Evolutionary conservation across 2,329 filamentous ascomycete genomes (phyloP), one percentile per base, ranked within the genome.

Genomic region (Colletotrichum sp.): DNA sequence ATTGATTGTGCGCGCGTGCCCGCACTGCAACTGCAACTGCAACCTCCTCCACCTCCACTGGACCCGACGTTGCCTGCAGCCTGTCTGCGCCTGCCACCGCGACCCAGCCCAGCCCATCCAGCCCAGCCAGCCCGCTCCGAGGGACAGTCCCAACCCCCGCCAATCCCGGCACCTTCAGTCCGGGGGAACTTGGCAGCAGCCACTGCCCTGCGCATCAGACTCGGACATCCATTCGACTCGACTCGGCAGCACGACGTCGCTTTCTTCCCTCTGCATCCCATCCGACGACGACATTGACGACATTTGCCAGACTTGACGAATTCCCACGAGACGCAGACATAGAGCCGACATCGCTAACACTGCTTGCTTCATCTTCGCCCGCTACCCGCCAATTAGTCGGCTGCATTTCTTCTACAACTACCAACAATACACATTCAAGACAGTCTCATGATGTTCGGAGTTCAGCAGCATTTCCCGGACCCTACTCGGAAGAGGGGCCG

Each of bases 91-190:
- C 70, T 68, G 55, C 57, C 70, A 68, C 73, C 38, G 6, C 55
- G 24, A 30, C 55, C 57, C 72, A 74, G 70, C 72, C 63, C 52
- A 24, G 48, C 68, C 30, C 30, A 38, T 9, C 38, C 38, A 38
- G 36, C 36, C 36, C 36, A 38, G 8, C 36, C 52, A 24, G 52
- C 69, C 32, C 30, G 32, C 21, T 24, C 55, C 34, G 63, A 48
- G 36, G 36, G 61, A 61, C 43, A 48, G 73, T 72, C 32, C 55
- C 28, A 76, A 71, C 24, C 76, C 36, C 78, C 77, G 34, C 77
- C 74, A 21, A 77, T 74, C 69, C 79, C 78, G 52, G 78, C 78
- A 68, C 72, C 67, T 30, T 63, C 74, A 71, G 76, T 75, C 73
- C 73, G 73, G 73, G 73, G 58, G 32, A 73, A 64, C 73, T 75